Base-by-base conservation (phyloP, 1,139 yeast species). In the Candida anutae region DNA sequence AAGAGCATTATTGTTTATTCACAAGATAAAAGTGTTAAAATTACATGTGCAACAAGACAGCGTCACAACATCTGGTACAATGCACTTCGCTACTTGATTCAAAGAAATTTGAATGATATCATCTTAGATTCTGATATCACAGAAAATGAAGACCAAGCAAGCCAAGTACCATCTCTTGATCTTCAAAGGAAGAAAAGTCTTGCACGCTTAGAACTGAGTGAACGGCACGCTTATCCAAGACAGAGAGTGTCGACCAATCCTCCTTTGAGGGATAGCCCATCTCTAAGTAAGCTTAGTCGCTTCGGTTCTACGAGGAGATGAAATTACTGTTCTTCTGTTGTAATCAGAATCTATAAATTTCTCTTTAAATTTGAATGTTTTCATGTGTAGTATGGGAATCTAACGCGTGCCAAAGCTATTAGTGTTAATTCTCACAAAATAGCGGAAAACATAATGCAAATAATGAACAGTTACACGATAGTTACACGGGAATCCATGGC, bases 61-160 rank as follows among this genome's bases (percentile, higher is more conserved):
- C 75, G 95, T 28, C 97, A 90, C 50, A 85, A 84, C 46, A 77
- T 87, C 29, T 90, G 98, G 98, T 80, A 69, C 53, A 81, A 84
- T 45, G 84, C 95, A 0, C 61, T 90, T 40, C 71, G 83, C 36
- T 87, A 81, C 46, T 58, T 88, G 59, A 62, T 85, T 24, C 77
- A 76, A 47, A 67, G 88, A 43, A 77, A 74, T 35, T 61, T 77
- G 39, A 81, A 74, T 29, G 85, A 77, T 22, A n/a, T 22, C 8
- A 15, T 13, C 11, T 56, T 79, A 32, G 55, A 62, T 4, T 55
- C 75, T 32, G 76, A 70, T 27, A 26, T 21, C 15, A 28, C 18
- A 15, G 26, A 15, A 6, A 16, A 20, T 6, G 38, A 32, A n/a
- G 37, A 33, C 12, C 35, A 30, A 10, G 35, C 26, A 9, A 30